These are phyloP conservation scores for Elsinoe arachidis DNA, from an alignment of 2,329 filamentous ascomycete genomes.

Conservation along the genomic window DNA sequence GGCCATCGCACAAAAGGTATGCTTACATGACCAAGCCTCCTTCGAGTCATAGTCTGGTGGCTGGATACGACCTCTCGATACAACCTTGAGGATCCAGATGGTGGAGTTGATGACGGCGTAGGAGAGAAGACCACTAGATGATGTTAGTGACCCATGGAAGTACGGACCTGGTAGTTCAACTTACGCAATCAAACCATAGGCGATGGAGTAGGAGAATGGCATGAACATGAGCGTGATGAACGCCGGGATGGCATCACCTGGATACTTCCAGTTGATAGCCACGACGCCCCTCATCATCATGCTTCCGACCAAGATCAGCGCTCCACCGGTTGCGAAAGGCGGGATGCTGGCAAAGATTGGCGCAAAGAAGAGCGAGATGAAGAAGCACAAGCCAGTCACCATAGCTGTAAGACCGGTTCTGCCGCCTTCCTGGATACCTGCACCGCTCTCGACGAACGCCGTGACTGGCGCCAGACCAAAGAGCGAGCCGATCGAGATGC, in stretches of 20 bases:
- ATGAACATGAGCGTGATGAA: conserved; percentile 78
- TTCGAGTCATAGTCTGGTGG: conserved; percentile 68
- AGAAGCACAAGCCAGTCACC: conserved; percentile 70
- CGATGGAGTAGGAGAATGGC: conserved; percentile 85
- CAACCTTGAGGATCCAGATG: conserved; percentile 60
- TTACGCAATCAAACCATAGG: conserved; percentile 33
- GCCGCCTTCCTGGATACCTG: conserved; percentile 80
- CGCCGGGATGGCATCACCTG: conserved; percentile 74
- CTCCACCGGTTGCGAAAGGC: conserved; percentile 80
- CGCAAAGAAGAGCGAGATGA: conserved; percentile 80
- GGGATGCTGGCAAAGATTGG: conserved; percentile 86
- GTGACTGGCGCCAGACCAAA: conserved; percentile 75
- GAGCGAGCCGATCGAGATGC: conserved; percentile 71
- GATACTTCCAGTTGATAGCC: conserved; percentile 83
- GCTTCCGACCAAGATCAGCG: conserved; percentile 77
- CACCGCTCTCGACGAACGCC: conserved; percentile 72
- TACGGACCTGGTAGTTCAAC: background rate
- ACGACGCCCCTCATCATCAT: conserved; percentile 73
- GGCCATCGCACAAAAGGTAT: conserved; percentile 30
- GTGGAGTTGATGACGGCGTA: conserved; percentile 68
- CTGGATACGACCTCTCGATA: conserved; percentile 59
- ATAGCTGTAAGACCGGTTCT: conserved; percentile 78
- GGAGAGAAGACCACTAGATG: conserved; percentile 69
- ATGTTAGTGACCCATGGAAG: background rate
- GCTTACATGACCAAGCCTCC: conserved; percentile 69